Evolutionary conservation across 371 early-diverging fungal species (phyloP).

Genomic region (Lichtheimia ramosa): DNA sequence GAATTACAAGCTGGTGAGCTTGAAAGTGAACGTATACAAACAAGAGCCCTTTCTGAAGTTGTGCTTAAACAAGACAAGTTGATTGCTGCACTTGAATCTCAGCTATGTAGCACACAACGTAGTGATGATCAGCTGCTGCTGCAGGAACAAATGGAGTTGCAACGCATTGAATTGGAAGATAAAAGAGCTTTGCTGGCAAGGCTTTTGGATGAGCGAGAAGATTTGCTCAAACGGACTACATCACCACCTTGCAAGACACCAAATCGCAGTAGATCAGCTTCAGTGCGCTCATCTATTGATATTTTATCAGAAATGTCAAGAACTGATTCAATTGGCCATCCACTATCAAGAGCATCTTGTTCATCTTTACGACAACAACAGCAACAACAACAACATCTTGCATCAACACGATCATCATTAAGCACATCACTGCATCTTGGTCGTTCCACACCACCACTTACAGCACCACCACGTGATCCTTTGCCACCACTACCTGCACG

Average conservation of each 20-base stretch:
- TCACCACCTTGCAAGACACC: neutral
- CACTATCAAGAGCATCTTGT: conserved; percentile 7
- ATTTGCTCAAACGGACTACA: conserved; percentile 13
- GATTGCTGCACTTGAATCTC: conserved; percentile 33
- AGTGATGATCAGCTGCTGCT: conserved; percentile 9
- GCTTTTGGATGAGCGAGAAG: conserved; percentile 37
- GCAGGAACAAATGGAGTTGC: conserved; percentile 37
- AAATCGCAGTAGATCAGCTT: conserved; percentile 17
- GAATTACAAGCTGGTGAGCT: conserved; percentile 29
- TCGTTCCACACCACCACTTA: conserved; percentile 20
- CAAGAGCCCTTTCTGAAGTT: conserved; percentile 23
- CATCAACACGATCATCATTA: conserved; percentile 10
- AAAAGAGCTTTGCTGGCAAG: conserved; percentile 32
- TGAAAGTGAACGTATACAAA: conserved; percentile 29
- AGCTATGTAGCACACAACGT: conserved; percentile 1
- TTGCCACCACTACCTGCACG: conserved; percentile 21
- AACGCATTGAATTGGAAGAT: conserved; percentile 38
- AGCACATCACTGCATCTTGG: conserved; percentile 4
- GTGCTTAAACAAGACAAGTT: conserved; percentile 40
- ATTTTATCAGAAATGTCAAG: conserved; percentile 23
- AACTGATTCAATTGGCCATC: conserved; percentile 1
- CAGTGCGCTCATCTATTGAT: conserved; percentile 35
- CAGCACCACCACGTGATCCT: conserved; percentile 24
- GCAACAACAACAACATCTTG: too few relatives aligned
- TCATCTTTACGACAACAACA: conserved; percentile 3